Evolutionary conservation across 1,139 yeast species (phyloP).

Genomic region (Saccharomyces pastorianus): DNA sequence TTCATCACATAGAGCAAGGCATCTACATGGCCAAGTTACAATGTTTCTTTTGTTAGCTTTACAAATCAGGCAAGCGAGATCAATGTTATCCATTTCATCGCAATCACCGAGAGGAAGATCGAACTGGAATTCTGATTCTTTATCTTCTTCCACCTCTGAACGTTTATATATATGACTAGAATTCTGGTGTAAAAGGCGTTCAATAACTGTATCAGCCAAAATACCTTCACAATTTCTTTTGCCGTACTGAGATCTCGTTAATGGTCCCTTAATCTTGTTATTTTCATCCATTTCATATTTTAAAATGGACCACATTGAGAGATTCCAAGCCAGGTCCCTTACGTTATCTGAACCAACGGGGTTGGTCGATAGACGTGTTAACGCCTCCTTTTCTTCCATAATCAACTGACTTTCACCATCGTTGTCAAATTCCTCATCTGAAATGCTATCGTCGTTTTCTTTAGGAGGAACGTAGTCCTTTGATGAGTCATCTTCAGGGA

Average conservation of each 20-base stretch:
- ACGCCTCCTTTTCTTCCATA: background rate
- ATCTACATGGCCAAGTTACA: slow-evolving; percentile 88
- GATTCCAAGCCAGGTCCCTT: slow-evolving; percentile 19
- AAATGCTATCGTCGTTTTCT: slow-evolving; percentile 13
- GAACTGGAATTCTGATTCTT: background rate
- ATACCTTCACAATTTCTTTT: slow-evolving; percentile 24
- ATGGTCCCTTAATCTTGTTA: slow-evolving; percentile 14
- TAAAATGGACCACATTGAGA: slow-evolving; percentile 27
- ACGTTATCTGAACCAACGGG: background rate
- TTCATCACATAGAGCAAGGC: slow-evolving; percentile 79
- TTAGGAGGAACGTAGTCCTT: slow-evolving; percentile 34
- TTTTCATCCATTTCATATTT: slow-evolving; percentile 15
- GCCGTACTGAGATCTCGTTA: slow-evolving; percentile 33
- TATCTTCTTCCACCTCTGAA: background rate
- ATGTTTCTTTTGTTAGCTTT: slow-evolving; percentile 66
- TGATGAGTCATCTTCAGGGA: slow-evolving; percentile 44
- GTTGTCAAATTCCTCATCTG: slow-evolving; percentile 21
- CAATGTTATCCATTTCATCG: slow-evolving; percentile 11
- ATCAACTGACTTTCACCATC: background rate
- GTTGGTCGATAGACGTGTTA: background rate
- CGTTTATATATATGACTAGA: background rate
- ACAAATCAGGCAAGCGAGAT: slow-evolving; percentile 63
- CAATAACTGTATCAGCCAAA: slow-evolving; percentile 25
- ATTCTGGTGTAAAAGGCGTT: slow-evolving; percentile 3
- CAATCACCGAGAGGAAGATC: background rate